A percentile compares a stretch with the other conserved stretches of the same genome.
These are phyloP conservation scores for Cladophialophora yegresii DNA, from an alignment of 2,329 filamentous ascomycete genomes.

Conservation along the genomic window DNA sequence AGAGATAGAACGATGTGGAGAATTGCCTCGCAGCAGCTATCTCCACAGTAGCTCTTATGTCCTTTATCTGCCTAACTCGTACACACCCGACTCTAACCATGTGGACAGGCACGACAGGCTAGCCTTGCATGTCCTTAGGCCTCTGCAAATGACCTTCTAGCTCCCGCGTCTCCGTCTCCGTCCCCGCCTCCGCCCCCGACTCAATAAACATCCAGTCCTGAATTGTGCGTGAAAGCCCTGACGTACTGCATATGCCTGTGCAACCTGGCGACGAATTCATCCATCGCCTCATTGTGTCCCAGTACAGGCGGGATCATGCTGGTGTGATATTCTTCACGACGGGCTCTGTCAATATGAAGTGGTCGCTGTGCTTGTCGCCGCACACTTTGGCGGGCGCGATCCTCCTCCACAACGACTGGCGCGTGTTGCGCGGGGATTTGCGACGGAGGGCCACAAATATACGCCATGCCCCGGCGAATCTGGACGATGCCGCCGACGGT, in stretches of 20 bases:
- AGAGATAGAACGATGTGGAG: neutral
- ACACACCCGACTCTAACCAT: neutral
- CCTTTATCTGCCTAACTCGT: neutral
- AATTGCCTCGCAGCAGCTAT: neutral
- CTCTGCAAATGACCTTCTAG: neutral
- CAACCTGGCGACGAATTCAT: neutral
- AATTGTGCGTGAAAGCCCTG: neutral
- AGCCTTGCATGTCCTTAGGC: conserved; percentile 1
- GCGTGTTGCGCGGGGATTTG: neutral
- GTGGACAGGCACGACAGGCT: neutral
- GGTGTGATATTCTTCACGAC: neutral
- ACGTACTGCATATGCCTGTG: neutral
- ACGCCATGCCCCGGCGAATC: neutral
- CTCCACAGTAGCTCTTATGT: neutral
- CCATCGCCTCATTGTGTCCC: neutral
- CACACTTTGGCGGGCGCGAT: neutral
- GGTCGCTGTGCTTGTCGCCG: too few relatives aligned
- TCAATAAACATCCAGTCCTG: neutral
- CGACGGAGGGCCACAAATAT: neutral
- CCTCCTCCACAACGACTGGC: neutral
- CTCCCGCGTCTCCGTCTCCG: neutral
- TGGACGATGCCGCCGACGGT: neutral
- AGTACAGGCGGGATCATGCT: neutral
- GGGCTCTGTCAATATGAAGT: neutral
- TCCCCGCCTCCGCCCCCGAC: neutral